These are phyloP conservation scores for Erigeron canadensis DNA, from an alignment of 129 eudicot genomes.

Conservation along the genomic window DNA sequence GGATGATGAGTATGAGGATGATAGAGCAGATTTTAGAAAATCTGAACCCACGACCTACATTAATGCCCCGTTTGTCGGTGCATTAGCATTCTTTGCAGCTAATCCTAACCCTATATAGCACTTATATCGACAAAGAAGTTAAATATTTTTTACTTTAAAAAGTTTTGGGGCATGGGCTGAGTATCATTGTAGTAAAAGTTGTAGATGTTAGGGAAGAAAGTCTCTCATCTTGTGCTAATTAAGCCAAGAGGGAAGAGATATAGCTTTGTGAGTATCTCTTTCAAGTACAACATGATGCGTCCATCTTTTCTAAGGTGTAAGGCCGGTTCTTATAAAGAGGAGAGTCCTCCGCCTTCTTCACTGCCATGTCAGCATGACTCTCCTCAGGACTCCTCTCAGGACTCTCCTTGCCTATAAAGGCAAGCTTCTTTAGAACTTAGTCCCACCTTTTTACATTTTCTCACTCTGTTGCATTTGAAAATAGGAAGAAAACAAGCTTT, in stretches of 20 bases:
- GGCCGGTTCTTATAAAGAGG: no score
- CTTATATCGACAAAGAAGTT: neutral
- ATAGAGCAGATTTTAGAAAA: slow-evolving; percentile 65
- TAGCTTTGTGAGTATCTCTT: neutral
- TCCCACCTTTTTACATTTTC: no score
- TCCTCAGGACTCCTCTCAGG: no score
- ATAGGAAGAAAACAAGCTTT: no score
- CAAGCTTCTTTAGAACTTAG: no score
- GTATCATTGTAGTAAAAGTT: slow-evolving; percentile 7
- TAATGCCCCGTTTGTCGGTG: slow-evolving; percentile 96
- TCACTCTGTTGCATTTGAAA: no score
- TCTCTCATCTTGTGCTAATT: slow-evolving; percentile 84
- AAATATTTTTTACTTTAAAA: neutral
- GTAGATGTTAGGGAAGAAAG: slow-evolving; percentile 33
- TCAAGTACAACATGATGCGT: neutral
- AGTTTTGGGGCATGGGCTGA: neutral
- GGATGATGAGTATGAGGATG: slow-evolving; percentile 74
- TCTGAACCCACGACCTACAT: slow-evolving; percentile 93
- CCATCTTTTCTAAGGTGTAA: no score
- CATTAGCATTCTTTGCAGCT: slow-evolving; percentile 70
- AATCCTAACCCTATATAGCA: slow-evolving; percentile 53
- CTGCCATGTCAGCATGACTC: no score
- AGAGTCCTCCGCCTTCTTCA: no score
- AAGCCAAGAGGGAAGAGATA: slow-evolving; percentile 61
- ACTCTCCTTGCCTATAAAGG: no score